Evolutionary conservation across 192 early-diverging fungal species (phyloP).

Genomic region (Umbelopsis isabellina): DNA sequence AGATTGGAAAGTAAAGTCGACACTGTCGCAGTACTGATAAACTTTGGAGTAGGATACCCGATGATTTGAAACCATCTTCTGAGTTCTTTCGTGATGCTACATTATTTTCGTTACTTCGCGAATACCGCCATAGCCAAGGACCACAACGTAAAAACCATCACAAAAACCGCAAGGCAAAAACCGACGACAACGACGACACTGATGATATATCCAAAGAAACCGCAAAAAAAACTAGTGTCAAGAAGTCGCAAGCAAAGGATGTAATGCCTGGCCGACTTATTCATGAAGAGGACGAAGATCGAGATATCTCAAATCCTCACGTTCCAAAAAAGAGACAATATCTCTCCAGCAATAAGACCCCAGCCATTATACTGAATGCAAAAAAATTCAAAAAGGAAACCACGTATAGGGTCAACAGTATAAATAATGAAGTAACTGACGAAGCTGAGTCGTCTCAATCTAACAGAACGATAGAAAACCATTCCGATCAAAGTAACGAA

Average conservation of each 20-base stretch:
- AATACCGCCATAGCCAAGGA: conserved; percentile 5
- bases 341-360: not conserved
- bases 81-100: conserved; percentile 27
- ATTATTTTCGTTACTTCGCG: conserved; percentile 18
- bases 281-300: conserved; percentile 16
- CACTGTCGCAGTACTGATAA: not conserved
- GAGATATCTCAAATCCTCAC: not conserved
- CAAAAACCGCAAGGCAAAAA: not conserved
- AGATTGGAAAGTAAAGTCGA: too few species aligned
- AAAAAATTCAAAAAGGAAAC: not conserved
- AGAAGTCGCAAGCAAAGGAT: conserved; percentile 28
- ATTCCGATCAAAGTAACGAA: not conserved
- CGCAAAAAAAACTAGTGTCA: not conserved
- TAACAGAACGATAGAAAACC: not conserved
- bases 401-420: too few species aligned
- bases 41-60: not conserved
- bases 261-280: conserved; percentile 19
- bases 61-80: conserved; percentile 3
- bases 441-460: too few species aligned
- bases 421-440: too few species aligned
- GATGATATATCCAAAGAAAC: not conserved
- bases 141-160: not conserved
- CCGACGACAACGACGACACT: not conserved
- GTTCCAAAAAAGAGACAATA: conserved; percentile 12
- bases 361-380: conserved; percentile 5